Evolutionary conservation across 2,329 filamentous ascomycete genomes (phyloP).

Genomic region (Gremmenia infestans): DNA sequence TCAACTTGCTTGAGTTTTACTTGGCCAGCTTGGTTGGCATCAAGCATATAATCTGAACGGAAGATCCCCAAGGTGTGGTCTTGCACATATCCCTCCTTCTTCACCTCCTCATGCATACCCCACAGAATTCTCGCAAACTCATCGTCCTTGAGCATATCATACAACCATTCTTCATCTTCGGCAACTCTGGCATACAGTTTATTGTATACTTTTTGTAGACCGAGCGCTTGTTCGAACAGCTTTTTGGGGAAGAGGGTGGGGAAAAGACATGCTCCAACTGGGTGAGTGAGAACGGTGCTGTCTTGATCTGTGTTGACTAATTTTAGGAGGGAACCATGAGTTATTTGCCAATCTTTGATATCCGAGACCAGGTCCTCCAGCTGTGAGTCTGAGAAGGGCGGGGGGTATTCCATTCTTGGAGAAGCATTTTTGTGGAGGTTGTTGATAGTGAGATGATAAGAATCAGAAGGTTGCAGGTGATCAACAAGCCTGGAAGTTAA

Average conservation of each 20-base stretch:
- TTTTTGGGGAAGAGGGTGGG: constrained; percentile 33
- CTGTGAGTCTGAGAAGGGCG: constrained; percentile 4
- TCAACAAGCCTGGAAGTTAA: background rate
- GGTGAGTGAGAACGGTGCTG: constrained; percentile 27
- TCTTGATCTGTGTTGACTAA: constrained; percentile 25
- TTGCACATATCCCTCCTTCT: constrained; percentile 30
- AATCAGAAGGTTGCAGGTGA: background rate
- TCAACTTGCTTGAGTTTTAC: constrained; percentile 39
- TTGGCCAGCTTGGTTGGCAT: constrained; percentile 14
- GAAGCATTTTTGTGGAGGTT: background rate
- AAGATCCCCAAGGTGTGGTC: constrained; percentile 35
- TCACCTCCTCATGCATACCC: constrained; percentile 33
- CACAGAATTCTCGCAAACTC: constrained; percentile 35
- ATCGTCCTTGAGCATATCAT: constrained; percentile 28
- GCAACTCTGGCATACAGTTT: constrained; percentile 48
- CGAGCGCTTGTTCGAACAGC: constrained; percentile 40
- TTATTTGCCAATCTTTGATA: constrained; percentile 37
- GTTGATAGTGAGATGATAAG: background rate
- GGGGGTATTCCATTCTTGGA: constrained; percentile 7
- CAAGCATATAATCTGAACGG: constrained; percentile 42
- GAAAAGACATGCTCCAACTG: constrained; percentile 33
- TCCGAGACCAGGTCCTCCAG: constrained; percentile 1
- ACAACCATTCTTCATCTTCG: constrained; percentile 36
- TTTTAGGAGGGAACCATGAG: constrained; percentile 38
- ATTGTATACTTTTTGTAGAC: constrained; percentile 56